Evolutionary conservation across 129 eudicot species (phyloP).

Genomic region (Escallonia herrerae): DNA sequence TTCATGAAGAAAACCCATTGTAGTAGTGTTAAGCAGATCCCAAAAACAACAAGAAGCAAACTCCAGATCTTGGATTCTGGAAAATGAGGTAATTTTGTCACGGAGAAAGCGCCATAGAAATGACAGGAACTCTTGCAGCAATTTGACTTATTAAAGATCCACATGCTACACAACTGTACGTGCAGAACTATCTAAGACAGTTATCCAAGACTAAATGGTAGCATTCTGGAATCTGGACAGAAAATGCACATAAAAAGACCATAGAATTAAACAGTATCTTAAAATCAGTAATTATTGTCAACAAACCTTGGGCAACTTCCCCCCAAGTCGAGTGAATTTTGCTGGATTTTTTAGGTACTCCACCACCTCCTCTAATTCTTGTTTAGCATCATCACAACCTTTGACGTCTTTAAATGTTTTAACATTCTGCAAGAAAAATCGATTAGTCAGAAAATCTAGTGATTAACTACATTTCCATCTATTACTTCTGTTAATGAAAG

Average conservation of each 20-base stretch:
- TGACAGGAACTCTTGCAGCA: background rate
- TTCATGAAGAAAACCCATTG: background rate
- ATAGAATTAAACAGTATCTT: background rate
- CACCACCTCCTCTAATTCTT: conserved; percentile 97
- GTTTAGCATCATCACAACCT: conserved; percentile 96
- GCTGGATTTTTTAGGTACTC: conserved; percentile 90
- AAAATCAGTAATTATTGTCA: background rate
- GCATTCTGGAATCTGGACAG: background rate
- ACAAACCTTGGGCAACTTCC: conserved; percentile 93
- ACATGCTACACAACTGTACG: no score
- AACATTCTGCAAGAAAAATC: conserved; percentile 55
- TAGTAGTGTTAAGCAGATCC: background rate
- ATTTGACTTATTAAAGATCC: no score
- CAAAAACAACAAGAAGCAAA: background rate
- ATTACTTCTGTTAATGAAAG: no score
- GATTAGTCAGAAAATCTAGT: conserved; percentile 14
- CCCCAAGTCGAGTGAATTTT: conserved; percentile 94
- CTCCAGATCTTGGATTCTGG: background rate
- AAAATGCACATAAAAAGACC: background rate
- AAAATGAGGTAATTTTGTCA: no score
- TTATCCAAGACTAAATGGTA: no score
- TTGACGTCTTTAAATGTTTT: conserved; percentile 93
- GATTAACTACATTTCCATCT: background rate
- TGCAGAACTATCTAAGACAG: no score
- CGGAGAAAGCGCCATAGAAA: no score